Conservation (phyloP, 2,329 filamentous ascomycete genomes). For the Graphilbum sp. region DNA sequence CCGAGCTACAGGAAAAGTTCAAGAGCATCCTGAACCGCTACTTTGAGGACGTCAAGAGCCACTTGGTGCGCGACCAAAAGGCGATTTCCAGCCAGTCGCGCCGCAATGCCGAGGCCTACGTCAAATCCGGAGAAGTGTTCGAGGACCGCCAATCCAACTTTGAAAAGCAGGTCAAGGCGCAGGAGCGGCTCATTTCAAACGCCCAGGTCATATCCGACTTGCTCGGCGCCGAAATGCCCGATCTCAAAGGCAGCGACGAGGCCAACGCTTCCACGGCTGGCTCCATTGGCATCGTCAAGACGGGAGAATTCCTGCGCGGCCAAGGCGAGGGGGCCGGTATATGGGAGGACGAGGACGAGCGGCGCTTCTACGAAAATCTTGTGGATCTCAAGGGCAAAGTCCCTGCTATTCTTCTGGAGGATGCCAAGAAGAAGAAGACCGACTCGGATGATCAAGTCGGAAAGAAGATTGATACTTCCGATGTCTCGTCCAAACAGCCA, state of each 20-base stretch:
- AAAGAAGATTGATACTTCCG: constrained; percentile 48
- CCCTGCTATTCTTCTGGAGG: constrained; percentile 81
- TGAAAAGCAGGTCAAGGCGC: constrained; percentile 80
- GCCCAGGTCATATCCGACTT: constrained; percentile 83
- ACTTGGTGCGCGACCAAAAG: constrained; percentile 84
- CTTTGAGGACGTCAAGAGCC: constrained; percentile 80
- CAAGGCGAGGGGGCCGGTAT: constrained; percentile 85
- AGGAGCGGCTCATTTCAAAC: constrained; percentile 80
- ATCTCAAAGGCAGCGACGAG: constrained; percentile 70
- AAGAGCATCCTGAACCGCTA: constrained; percentile 73
- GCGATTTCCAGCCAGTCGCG: constrained; percentile 72
- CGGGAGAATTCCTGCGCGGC: constrained; percentile 79
- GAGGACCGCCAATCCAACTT: constrained; percentile 93
- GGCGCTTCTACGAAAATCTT: constrained; percentile 94
- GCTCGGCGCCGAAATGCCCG: constrained; percentile 82
- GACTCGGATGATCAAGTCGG: constrained; percentile 70
- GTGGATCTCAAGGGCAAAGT: constrained; percentile 93
- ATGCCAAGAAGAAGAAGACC: constrained; percentile 81
- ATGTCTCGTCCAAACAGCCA: constrained; percentile 32
- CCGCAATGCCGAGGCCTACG: constrained; percentile 93
- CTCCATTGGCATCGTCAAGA: constrained; percentile 83
- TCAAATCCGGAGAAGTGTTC: constrained; percentile 96
- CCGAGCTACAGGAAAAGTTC: constrained; percentile 73
- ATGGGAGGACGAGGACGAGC: constrained; percentile 97
- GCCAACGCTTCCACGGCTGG: constrained; percentile 48